phyloP scores from a whole-genome alignment of 177 flowering plant species.

The Telopea speciosissima region DNA sequence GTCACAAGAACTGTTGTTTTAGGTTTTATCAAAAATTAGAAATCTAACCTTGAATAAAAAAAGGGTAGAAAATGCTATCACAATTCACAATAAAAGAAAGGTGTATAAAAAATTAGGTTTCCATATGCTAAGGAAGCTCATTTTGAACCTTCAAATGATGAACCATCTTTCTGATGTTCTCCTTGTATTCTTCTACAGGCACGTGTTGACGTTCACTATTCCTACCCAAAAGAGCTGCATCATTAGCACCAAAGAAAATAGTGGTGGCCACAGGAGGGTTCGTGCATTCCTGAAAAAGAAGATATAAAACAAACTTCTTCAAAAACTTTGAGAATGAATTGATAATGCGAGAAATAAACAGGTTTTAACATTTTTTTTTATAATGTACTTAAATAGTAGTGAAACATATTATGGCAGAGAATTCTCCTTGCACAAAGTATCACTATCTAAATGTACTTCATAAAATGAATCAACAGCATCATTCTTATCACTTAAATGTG shows the following conservation, averaged over 20 bases:
- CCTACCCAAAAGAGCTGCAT: slow-evolving; percentile 75
- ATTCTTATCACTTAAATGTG: too few relatives aligned
- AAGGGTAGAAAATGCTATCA: background rate
- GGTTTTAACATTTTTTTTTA: background rate
- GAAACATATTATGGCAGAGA: background rate
- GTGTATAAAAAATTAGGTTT: background rate
- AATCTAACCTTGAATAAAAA: background rate
- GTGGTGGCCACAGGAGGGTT: slow-evolving; percentile 59
- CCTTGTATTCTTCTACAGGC: slow-evolving; percentile 74
- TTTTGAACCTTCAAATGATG: slow-evolving; percentile 67
- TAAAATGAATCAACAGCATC: too few relatives aligned
- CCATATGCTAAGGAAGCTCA: background rate
- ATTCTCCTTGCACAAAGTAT: too few relatives aligned
- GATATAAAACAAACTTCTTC: background rate
- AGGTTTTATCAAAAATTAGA: background rate
- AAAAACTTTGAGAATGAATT: background rate
- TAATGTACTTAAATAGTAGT: too few relatives aligned
- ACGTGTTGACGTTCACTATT: slow-evolving; percentile 67
- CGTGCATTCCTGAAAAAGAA: slow-evolving; percentile 30
- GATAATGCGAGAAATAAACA: background rate
- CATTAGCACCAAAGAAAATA: slow-evolving; percentile 96
- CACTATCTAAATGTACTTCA: too few relatives aligned
- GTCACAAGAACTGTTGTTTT: too few relatives aligned
- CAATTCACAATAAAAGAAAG: background rate
- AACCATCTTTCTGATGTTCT: slow-evolving; percentile 64